Evolutionary conservation across 768 basidiomycete species (phyloP).

Genomic region (Leccinum subtestaceum): DNA sequence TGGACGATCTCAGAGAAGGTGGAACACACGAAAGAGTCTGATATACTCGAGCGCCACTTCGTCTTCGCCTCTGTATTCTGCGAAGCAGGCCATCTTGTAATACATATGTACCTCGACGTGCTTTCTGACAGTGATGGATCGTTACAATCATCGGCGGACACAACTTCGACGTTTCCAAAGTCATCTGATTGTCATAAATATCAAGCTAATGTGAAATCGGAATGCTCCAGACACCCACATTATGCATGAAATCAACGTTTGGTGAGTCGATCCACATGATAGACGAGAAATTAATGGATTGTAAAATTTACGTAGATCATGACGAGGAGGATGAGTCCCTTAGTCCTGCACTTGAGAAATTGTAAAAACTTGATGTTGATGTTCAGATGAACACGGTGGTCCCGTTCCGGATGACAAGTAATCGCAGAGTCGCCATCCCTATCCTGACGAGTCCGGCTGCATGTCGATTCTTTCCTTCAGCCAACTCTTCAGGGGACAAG

Average conservation of each 20-base stretch:
- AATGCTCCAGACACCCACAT: too few relatives aligned
- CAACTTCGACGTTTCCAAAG: too few relatives aligned
- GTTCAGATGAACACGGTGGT: slow-evolving; percentile 1
- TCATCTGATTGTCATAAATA: too few relatives aligned
- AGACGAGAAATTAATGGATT: not conserved
- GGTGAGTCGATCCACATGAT: not conserved
- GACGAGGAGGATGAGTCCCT: slow-evolving; percentile 5
- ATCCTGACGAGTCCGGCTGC: slow-evolving; percentile 17
- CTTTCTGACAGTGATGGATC: too few relatives aligned
- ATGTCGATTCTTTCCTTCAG: slow-evolving; percentile 25
- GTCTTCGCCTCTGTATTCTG: slow-evolving; percentile 90
- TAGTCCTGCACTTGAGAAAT: not conserved
- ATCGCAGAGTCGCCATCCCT: not conserved
- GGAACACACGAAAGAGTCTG: not conserved
- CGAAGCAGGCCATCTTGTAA: slow-evolving; percentile 76
- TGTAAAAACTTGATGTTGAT: not conserved
- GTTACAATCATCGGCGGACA: too few relatives aligned
- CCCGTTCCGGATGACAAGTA: slow-evolving; percentile 25
- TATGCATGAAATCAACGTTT: not conserved
- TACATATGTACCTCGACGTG: too few relatives aligned
- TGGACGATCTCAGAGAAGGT: slow-evolving; percentile 30
- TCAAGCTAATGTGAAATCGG: too few relatives aligned
- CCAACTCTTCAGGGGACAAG: slow-evolving; percentile 39
- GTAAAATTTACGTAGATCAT: not conserved
- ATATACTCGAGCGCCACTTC: slow-evolving; percentile 59